Percentiles rank a stretch among this genome's conserved stretches.
phyloP scores from a whole-genome alignment of 306 rosid species.

The Quercus alba region DNA sequence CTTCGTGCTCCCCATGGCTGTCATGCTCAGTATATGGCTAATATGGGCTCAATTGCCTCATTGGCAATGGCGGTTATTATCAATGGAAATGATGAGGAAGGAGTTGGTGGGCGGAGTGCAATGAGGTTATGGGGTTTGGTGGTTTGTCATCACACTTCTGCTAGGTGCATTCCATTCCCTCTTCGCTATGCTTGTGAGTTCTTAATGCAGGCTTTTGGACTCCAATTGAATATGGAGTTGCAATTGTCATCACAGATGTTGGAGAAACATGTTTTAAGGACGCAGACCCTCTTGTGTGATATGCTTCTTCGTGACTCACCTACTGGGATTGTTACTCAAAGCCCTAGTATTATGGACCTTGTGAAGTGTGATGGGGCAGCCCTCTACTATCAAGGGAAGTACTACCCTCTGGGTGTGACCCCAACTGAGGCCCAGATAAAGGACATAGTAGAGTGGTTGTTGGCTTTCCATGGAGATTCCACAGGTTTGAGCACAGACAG shows the following conservation, averaged over 20 bases:
- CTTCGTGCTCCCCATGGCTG: slow-evolving; percentile 94
- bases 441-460: slow-evolving; percentile 86
- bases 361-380: slow-evolving; percentile 98
- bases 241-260: slow-evolving; percentile 66
- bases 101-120: slow-evolving; percentile 41
- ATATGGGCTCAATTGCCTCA: slow-evolving; percentile 91
- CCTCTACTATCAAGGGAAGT: slow-evolving; percentile 63
- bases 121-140: slow-evolving; percentile 96
- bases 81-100: slow-evolving; percentile 71
- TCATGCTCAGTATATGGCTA: slow-evolving; percentile 94
- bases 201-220: slow-evolving; percentile 95
- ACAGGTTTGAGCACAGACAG: slow-evolving; percentile 98
- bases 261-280: slow-evolving; percentile 87
- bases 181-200: slow-evolving; percentile 94
- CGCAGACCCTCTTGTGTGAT: slow-evolving; percentile 93
- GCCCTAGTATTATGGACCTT: slow-evolving; percentile 89
- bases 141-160: slow-evolving; percentile 94
- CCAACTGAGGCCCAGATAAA: slow-evolving; percentile 78
- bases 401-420: slow-evolving; percentile 66
- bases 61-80: slow-evolving; percentile 86
- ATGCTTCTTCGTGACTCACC: slow-evolving; percentile 95
- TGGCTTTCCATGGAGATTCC: slow-evolving; percentile 79
- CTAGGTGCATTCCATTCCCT: slow-evolving; percentile 84
- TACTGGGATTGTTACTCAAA: slow-evolving; percentile 83
- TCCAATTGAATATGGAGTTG: slow-evolving; percentile 90